Evolutionary conservation across 2,329 filamentous ascomycete genomes (phyloP).

Genomic region (Drechslerella dactyloides): DNA sequence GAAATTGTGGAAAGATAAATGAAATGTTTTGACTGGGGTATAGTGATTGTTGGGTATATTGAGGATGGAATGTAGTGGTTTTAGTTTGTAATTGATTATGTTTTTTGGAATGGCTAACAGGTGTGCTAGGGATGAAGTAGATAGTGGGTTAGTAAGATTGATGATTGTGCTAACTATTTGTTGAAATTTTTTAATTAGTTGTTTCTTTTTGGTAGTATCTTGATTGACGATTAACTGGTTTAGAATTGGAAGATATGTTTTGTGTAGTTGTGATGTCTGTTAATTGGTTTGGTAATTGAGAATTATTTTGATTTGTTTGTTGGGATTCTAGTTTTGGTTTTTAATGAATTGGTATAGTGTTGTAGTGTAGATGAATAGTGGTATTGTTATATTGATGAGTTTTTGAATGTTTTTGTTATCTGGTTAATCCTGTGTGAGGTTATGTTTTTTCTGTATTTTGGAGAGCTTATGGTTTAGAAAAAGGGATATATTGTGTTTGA

Average conservation of each 20-base stretch:
- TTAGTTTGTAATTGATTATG: neutral
- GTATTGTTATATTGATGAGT: neutral
- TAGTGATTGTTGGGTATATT: neutral
- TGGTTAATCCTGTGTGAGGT: neutral
- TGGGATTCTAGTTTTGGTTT: neutral
- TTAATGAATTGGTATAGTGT: constrained; percentile 1
- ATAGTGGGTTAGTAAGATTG: constrained; percentile 3
- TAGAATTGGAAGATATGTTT: constrained; percentile 14
- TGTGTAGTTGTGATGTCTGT: constrained; percentile 10
- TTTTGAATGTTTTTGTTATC: neutral
- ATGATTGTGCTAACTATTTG: neutral
- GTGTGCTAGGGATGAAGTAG: neutral
- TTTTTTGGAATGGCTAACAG: constrained; percentile 1
- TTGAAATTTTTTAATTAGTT: neutral
- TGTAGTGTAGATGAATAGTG: constrained; percentile 1
- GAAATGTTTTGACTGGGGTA: constrained; percentile 5
- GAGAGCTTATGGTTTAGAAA: constrained; percentile 57
- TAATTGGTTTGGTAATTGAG: neutral
- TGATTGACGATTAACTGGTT: neutral
- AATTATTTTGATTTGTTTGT: neutral
- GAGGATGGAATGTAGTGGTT: constrained; percentile 7
- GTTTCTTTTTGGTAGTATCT: neutral
- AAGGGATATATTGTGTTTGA: constrained; percentile 58
- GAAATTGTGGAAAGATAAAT: constrained; percentile 18
- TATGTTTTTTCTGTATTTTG: constrained; percentile 53